Evolutionary conservation across 768 basidiomycete genomes (phyloP).

Genomic region (Serendipita sp.): DNA sequence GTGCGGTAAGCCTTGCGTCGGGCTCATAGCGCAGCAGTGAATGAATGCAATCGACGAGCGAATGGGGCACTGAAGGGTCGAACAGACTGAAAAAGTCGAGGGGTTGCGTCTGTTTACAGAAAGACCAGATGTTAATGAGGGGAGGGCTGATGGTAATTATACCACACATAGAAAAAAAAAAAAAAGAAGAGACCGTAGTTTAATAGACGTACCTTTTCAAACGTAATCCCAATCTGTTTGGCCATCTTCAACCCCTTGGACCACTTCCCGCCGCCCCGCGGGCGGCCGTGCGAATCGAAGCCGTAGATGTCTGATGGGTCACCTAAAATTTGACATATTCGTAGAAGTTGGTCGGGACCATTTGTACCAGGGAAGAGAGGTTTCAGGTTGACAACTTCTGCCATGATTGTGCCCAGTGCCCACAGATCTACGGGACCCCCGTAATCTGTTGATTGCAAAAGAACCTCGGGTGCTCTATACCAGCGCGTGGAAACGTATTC

Average conservation of each 20-base stretch:
- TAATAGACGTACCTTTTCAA: slow-evolving; percentile 57
- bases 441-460: slow-evolving; percentile 82
- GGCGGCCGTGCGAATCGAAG: slow-evolving; percentile 46
- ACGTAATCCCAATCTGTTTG: slow-evolving; percentile 66
- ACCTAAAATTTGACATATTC: slow-evolving; percentile 86
- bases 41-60: slow-evolving; percentile 78
- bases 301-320: slow-evolving; percentile 82
- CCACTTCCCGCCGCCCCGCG: slow-evolving; percentile 83
- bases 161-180: slow-evolving; percentile 6
- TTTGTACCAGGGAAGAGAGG: slow-evolving; percentile 90
- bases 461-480: slow-evolving; percentile 97
- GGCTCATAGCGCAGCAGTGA: slow-evolving; percentile 91
- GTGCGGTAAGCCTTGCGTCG: slow-evolving; percentile 66
- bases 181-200: background rate
- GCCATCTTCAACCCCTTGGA: slow-evolving; percentile 74
- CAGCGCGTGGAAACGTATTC: slow-evolving; percentile 99
- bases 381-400: slow-evolving; percentile 86
- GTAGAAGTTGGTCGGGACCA: slow-evolving; percentile 81
- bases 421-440: slow-evolving; percentile 98
- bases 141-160: slow-evolving; percentile 7
- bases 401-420: slow-evolving; percentile 97
- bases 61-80: slow-evolving; percentile 58
- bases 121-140: slow-evolving; percentile 2
- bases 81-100: slow-evolving; percentile 59
- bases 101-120: slow-evolving; percentile 42